A percentile compares a stretch with the other conserved stretches of the same genome.
Conservation (phyloP, 257 asterid genomes). For the Solanum paucissectum region DNA sequence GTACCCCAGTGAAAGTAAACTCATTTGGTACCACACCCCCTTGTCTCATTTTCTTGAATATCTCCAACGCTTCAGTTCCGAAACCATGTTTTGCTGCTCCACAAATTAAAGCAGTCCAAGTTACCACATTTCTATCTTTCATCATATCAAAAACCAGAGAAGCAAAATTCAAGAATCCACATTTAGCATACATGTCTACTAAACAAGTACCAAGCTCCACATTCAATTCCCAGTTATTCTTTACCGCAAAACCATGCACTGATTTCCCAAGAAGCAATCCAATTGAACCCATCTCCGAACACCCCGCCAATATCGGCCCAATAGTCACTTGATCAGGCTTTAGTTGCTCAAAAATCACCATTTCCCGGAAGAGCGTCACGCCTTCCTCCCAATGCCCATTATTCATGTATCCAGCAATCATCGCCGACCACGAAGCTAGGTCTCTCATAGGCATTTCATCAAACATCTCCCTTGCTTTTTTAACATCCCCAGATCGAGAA, state of each 20-base stretch:
- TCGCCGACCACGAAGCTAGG: slow-evolving; percentile 47
- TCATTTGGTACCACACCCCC: slow-evolving; percentile 42
- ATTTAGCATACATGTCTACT: slow-evolving; percentile 56
- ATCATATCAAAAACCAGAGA: slow-evolving; percentile 29
- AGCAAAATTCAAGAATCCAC: slow-evolving; percentile 43
- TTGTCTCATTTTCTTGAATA: slow-evolving; percentile 46
- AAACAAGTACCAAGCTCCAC: slow-evolving; percentile 41
- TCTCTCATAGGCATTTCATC: slow-evolving; percentile 36
- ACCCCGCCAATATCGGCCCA: slow-evolving; percentile 33
- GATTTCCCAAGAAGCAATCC: slow-evolving; percentile 52
- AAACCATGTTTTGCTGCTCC: slow-evolving; percentile 47
- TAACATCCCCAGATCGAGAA: background rate
- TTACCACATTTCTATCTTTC: slow-evolving; percentile 27
- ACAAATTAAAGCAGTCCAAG: slow-evolving; percentile 58
- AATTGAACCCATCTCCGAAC: slow-evolving; percentile 34
- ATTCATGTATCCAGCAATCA: slow-evolving; percentile 38
- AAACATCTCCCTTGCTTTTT: slow-evolving; percentile 7
- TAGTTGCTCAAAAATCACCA: slow-evolving; percentile 16
- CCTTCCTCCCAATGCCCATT: slow-evolving; percentile 29
- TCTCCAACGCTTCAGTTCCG: slow-evolving; percentile 25
- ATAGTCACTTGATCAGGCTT: slow-evolving; percentile 43
- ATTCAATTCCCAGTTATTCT: slow-evolving; percentile 41
- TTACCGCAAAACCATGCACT: slow-evolving; percentile 32
- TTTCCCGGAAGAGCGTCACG: slow-evolving; percentile 30
- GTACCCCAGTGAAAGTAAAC: slow-evolving; percentile 56